These are phyloP conservation scores for Sisymbrium irio DNA, from an alignment of 345 rosid species.

Conservation along the genomic window DNA sequence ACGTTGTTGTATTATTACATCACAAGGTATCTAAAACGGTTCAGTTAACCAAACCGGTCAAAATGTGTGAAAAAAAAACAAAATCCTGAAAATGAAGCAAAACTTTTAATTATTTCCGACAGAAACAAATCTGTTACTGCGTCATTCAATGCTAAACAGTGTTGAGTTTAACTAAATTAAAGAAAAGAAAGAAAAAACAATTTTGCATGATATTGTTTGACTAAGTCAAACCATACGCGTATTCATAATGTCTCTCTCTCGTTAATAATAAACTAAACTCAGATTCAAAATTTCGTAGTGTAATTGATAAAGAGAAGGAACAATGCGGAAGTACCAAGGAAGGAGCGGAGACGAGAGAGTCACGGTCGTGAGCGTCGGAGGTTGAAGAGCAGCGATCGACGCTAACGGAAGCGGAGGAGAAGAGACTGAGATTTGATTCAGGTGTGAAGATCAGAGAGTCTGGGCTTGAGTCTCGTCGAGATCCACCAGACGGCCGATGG, in stretches of 20 bases:
- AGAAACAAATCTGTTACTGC: background rate
- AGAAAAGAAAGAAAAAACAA: background rate
- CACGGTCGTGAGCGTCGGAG: slow-evolving; percentile 74
- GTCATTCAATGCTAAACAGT: slow-evolving; percentile 9
- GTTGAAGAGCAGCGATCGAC: slow-evolving; percentile 90
- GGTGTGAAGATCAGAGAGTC: slow-evolving; percentile 80
- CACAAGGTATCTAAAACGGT: too few species aligned
- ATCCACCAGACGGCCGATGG: slow-evolving; percentile 37
- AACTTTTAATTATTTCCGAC: background rate
- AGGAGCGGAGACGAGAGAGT: slow-evolving; percentile 64
- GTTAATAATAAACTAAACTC: background rate
- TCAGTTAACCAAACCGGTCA: too few species aligned
- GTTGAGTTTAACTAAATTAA: background rate
- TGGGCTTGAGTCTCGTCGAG: slow-evolving; percentile 72
- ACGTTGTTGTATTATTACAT: too few species aligned
- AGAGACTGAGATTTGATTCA: slow-evolving; percentile 77
- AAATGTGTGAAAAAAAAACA: too few species aligned
- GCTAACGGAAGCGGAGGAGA: slow-evolving; percentile 88
- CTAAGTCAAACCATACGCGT: slow-evolving; percentile 3
- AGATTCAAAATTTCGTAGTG: background rate
- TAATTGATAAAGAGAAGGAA: background rate
- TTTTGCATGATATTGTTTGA: slow-evolving; percentile 22
- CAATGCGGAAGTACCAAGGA: slow-evolving; percentile 52
- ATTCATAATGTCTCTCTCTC: background rate
- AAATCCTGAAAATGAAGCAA: too few species aligned